phyloP scores from a whole-genome alignment of 1,284 basidiomycete genomes.

The Pseudozyma hubeiensis region DNA sequence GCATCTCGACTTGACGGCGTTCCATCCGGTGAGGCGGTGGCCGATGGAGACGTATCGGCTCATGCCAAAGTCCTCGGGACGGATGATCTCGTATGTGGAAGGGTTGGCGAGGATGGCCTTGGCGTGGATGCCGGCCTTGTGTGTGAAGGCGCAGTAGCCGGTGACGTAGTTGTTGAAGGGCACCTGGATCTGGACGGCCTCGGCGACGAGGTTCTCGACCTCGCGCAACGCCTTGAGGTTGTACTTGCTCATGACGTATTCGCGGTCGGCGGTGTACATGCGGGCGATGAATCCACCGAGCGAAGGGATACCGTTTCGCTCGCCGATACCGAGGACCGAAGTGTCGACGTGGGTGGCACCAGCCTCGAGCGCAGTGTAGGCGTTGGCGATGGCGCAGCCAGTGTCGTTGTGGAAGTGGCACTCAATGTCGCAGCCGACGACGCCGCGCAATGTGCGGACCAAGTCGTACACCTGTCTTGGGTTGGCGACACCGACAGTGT shows the following conservation, averaged over 20 bases:
- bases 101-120: conserved; percentile 99
- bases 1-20: conserved; percentile 98
- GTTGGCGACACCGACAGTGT: conserved; percentile 99
- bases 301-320: conserved; percentile 98
- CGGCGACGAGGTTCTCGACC: conserved; percentile 98
- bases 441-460: conserved; percentile 93
- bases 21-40: conserved; percentile 97
- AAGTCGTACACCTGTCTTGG: conserved; percentile 99
- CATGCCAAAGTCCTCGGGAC: conserved; percentile 90
- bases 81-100: conserved; percentile 79
- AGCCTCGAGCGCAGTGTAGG: conserved; percentile 97
- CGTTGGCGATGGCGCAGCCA: conserved; percentile 92
- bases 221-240: conserved; percentile 96
- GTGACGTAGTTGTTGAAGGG: conserved; percentile 91
- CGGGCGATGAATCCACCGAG: conserved; percentile 96
- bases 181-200: conserved; percentile 97
- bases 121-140: conserved; percentile 99
- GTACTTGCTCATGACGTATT: conserved; percentile 99
- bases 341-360: conserved; percentile 97
- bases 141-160: conserved; percentile 99
- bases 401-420: conserved; percentile 99
- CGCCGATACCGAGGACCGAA: conserved; percentile 92
- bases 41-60: conserved; percentile 98
- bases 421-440: conserved; percentile 83
- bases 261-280: conserved; percentile 84